Conservation (phyloP, 495 filamentous ascomycete genomes). For the Penicillium ochrochloron region DNA sequence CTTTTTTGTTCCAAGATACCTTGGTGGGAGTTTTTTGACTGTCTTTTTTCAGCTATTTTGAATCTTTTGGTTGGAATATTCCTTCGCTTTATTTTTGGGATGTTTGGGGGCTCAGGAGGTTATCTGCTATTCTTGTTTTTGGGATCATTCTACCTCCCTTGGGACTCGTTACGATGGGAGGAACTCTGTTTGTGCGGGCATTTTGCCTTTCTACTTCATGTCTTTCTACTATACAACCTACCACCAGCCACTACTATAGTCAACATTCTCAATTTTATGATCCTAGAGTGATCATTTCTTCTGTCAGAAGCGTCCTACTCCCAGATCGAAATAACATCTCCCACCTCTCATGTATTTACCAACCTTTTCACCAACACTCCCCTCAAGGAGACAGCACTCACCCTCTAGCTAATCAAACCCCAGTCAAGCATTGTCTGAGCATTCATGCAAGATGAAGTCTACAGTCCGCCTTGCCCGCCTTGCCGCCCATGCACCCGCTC, state of each 20-base stretch:
- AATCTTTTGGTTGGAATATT: background rate
- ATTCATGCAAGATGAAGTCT: background rate
- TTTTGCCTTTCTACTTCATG: conserved; percentile 6
- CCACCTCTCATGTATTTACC: background rate
- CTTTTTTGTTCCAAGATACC: conserved; percentile 16
- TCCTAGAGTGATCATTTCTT: conserved; percentile 4
- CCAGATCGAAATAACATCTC: background rate
- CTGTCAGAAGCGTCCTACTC: background rate
- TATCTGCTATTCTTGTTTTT: conserved; percentile 6
- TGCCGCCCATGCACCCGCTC: background rate
- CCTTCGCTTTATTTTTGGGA: background rate
- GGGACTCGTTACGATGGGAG: background rate
- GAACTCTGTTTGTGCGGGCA: background rate
- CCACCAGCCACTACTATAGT: background rate
- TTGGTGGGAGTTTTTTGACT: conserved; percentile 15
- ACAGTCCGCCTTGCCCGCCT: conserved; percentile 2
- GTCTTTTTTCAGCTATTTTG: background rate
- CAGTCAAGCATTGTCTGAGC: background rate
- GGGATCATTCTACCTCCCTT: background rate
- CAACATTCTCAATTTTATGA: conserved; percentile 2
- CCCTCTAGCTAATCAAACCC: background rate
- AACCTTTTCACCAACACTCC: background rate
- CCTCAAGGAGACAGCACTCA: background rate
- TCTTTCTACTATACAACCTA: background rate
- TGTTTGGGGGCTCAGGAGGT: conserved; percentile 6